Evolutionary conservation across 441 rosid genomes (phyloP), one percentile per base, ranked within the genome.

Genomic region (Brassica hybrid): DNA sequence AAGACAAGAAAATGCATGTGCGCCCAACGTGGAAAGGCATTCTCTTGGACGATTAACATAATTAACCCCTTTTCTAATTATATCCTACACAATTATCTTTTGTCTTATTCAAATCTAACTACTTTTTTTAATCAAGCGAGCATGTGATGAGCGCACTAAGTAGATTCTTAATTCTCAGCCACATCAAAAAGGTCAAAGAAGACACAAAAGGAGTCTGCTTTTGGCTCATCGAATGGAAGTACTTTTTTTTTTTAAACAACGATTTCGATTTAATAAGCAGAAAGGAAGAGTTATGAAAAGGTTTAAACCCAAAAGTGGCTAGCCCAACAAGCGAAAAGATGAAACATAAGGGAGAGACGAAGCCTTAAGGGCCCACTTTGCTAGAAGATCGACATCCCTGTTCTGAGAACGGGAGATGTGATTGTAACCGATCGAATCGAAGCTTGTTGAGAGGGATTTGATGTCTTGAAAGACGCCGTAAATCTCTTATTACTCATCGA

Each of bases 21-120:
- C 82, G 45, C 68, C 62, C 36, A 79, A 75, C 79, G 82, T 79
- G 82, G 64, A 79, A 79, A 75, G 76, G 64, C 66, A 74, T 74
- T 70, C 41, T 41, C 78, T 74, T 68, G 71, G 75, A 74, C 71
- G 64, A 32, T 79, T 65, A 69, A 14, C 67, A 69, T 74, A 63
- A 54, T 19, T 79, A 32, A 74, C 32, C 16, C 0, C 18, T 36
- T 63, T 19, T 13, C 78, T 69, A 74, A 79, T 74, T 74, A 79
- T 74, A 34, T 54, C 72, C 79, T 74, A 69, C 11, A 74, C 74
- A 65, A 74, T 16, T 14, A 57, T 70, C 67, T 73, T 79, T 74
- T 65, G 76, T 74, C 82, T 58, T 50, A 64, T 65, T 48, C 43
- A 65, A 21, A 5, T 32, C 79, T 69, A 74, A 69, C 50, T 32